Base-by-base conservation (phyloP, 2,329 filamentous ascomycete genomes). In the Camillea tinctor region DNA sequence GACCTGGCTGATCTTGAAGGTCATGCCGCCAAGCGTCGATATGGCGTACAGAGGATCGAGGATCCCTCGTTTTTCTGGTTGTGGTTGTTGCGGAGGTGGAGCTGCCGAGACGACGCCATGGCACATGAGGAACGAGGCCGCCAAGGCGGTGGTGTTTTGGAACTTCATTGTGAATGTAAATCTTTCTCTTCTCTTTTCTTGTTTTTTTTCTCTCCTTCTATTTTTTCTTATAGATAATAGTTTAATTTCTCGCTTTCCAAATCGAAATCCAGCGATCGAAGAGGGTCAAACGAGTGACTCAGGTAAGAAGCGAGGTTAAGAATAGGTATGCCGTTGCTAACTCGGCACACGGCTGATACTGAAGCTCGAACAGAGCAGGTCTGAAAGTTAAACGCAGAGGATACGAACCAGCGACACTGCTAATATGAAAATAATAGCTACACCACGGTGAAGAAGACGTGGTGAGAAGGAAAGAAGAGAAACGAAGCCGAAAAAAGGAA, bases 1-100 rank as follows among this genome's bases (percentile, higher is more conserved):
- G 2, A 78, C 70, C 66, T 79, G 77, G 1, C 69, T 61, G 52
- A 80, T 67, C 58, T 72, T 73, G 61, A 79, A 76, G n/a, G 72
- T 73, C 60, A 72, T 68, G 9, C 77, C 77, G n/a, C 75, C 77
- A 9, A 76, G 64, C 1, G 70, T 74, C n/a, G 73, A 68, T 17
- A 77, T 69, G 53, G 73, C 66, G 58, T 75, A 69, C 52, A 69
- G 64, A 36, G 69, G 57, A 26, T 66, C 68, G 58, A 64, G 54
- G 21, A 57, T 19, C 21, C 67, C 66, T 24, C 70, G 63, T 56
- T 70, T 69, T 17, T 30, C 7, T 9, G 26, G 26, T 30, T 66
- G 68, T 17, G 67, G 67, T 9, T 7, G 26, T 30, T 66, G 68
- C n/a, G 67, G 67, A 15, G 73, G 72, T 26, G 36, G 36, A 44